A percentile compares a stretch with the other conserved stretches of the same genome.
Conservation (phyloP, 306 rosid species). For the Prunus armeniaca region DNA sequence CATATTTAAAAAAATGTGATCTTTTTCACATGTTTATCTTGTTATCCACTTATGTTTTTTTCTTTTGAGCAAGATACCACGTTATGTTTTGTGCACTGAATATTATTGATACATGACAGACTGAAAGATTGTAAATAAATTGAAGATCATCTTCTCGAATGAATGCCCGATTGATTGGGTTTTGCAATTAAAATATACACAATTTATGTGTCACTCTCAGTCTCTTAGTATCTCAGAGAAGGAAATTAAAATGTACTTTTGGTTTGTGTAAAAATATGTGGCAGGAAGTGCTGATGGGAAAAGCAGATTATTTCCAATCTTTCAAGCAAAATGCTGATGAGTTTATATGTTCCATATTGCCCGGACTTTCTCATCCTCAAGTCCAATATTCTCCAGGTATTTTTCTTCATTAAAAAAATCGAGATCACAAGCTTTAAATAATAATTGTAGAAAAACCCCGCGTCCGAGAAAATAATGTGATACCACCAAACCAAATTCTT, state of each 20-base stretch:
- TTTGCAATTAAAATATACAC: no score
- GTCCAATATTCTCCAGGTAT: conserved; percentile 97
- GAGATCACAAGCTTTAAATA: no score
- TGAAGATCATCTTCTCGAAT: no score
- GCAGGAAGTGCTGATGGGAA: conserved; percentile 95
- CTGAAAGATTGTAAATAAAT: no score
- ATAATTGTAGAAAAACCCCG: no score
- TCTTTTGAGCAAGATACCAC: background rate
- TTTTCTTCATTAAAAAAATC: background rate
- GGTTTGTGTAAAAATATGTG: background rate
- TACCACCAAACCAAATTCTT: no score
- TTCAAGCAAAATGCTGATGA: conserved; percentile 85
- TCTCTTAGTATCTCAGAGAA: no score
- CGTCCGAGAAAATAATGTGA: no score
- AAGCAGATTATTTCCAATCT: conserved; percentile 74
- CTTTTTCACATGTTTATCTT: background rate
- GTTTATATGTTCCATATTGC: conserved; percentile 82
- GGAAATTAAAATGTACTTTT: background rate
- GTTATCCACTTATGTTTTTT: background rate
- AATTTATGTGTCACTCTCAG: no score
- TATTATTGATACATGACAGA: background rate
- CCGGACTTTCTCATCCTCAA: conserved; percentile 85
- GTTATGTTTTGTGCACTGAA: background rate
- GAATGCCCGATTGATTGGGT: no score
- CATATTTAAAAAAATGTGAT: background rate